Evolutionary conservation across 495 filamentous ascomycete genomes (phyloP).

Genomic region (Aspergillus steynii): DNA sequence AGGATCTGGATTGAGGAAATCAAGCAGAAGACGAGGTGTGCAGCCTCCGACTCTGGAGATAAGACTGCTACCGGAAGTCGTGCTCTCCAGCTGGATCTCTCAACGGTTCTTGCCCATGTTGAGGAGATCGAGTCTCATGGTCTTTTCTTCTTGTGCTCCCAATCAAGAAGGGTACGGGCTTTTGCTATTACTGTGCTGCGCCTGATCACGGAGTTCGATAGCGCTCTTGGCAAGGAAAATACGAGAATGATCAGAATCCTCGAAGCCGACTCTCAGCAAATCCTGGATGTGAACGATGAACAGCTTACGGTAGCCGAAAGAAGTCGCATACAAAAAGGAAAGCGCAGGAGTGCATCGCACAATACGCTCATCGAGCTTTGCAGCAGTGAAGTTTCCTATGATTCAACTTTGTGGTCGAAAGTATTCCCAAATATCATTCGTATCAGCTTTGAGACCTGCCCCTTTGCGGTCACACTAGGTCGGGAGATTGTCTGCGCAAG

Average conservation of each 20-base stretch:
- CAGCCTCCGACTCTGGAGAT: constrained; percentile 61
- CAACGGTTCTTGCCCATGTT: constrained; percentile 83
- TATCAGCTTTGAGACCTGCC: constrained; percentile 86
- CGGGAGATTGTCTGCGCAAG: constrained; percentile 90
- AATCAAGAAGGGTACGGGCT: constrained; percentile 81
- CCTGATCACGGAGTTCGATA: constrained; percentile 92
- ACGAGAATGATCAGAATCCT: constrained; percentile 85
- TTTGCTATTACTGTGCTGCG: constrained; percentile 92
- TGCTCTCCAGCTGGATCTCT: constrained; percentile 78
- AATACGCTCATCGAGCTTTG: constrained; percentile 91
- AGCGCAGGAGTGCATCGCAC: constrained; percentile 78
- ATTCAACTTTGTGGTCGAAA: constrained; percentile 95
- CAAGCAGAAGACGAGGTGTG: constrained; percentile 77
- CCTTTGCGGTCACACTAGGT: constrained; percentile 84
- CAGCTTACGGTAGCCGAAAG: constrained; percentile 89
- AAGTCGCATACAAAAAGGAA: constrained; percentile 87
- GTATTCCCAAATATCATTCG: constrained; percentile 94
- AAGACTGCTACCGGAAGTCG: constrained; percentile 54
- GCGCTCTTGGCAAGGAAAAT: constrained; percentile 77
- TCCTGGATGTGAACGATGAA: constrained; percentile 91
- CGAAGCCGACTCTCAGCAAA: constrained; percentile 82
- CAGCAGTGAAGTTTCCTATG: constrained; percentile 92
- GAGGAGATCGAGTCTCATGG: constrained; percentile 97
- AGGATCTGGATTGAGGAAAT: constrained; percentile 98
- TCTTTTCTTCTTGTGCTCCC: constrained; percentile 97